Conservation (phyloP, 441 rosid species). For the Geranium incanum region DNA sequence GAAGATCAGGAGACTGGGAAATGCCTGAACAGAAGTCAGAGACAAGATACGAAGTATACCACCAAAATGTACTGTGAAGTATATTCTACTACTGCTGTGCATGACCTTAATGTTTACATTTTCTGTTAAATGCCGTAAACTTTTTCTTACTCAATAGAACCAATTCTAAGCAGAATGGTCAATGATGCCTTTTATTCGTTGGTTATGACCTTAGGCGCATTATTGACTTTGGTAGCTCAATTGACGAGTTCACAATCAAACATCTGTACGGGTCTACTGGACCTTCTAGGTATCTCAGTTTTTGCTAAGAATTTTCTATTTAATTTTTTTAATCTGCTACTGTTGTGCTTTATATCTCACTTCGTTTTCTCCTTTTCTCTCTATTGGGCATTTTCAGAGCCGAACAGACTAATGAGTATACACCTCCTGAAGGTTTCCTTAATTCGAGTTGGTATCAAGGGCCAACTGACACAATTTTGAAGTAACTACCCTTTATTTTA, state of each 20-base stretch:
- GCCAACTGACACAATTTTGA: conserved; percentile 38
- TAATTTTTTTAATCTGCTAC: conserved; percentile 11
- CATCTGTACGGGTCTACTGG: conserved; percentile 77
- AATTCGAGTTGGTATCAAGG: conserved; percentile 83
- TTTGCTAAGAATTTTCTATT: conserved; percentile 13
- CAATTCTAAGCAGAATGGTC: conserved; percentile 9
- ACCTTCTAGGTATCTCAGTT: conserved; percentile 70
- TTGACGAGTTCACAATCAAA: conserved; percentile 78
- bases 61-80: conserved; percentile 48
- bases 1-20: conserved; percentile 72
- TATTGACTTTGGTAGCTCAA: conserved; percentile 95
- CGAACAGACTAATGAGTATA: conserved; percentile 86
- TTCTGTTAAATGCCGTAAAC: background rate
- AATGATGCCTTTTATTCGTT: conserved; percentile 20
- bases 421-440: conserved; percentile 87
- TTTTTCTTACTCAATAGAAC: background rate
- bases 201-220: conserved; percentile 53
- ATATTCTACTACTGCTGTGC: conserved; percentile 18
- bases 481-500: conserved; percentile 39
- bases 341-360: conserved; percentile 15
- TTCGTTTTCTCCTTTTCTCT: conserved; percentile 12
- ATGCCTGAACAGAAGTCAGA: conserved; percentile 68
- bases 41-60: conserved; percentile 48
- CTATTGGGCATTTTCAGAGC: conserved; percentile 42
- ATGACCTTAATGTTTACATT: conserved; percentile 3